Conservation (phyloP, 2,329 filamentous ascomycete species). For the Cercospora sp. region DNA sequence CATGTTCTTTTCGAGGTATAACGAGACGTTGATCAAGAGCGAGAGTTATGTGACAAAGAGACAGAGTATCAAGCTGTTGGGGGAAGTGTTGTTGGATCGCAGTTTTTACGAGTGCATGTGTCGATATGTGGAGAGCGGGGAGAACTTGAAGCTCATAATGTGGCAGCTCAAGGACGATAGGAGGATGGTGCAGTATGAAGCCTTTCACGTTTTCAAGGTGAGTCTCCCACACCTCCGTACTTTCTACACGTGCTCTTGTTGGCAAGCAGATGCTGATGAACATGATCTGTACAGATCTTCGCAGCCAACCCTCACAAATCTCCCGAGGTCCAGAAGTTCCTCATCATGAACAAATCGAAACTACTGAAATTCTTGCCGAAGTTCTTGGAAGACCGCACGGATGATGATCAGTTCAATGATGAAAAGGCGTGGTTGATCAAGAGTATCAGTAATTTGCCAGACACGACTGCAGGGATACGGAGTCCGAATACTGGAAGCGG, state of each 20-base stretch:
- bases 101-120: constrained; percentile 99
- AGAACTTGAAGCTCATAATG: constrained; percentile 98
- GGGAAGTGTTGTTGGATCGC: constrained; percentile 89
- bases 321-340: constrained; percentile 89
- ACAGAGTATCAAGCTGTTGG: constrained; percentile 95
- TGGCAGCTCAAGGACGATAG: constrained; percentile 91
- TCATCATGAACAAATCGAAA: constrained; percentile 94
- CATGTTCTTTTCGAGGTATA: constrained; percentile 89
- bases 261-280: not conserved
- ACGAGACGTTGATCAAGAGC: constrained; percentile 81
- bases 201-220: constrained; percentile 97
- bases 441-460: constrained; percentile 63
- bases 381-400: constrained; percentile 91
- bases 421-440: constrained; percentile 97
- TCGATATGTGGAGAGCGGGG: constrained; percentile 88
- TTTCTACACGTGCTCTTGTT: no score
- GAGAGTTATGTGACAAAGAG: constrained; percentile 97
- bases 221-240: not conserved
- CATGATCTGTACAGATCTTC: constrained; percentile 64
- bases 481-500: not conserved
- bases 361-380: constrained; percentile 84
- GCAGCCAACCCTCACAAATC: constrained; percentile 98
- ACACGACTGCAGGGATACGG: constrained; percentile 33
- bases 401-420: constrained; percentile 98
- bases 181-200: constrained; percentile 99